Evolutionary conservation across 495 filamentous ascomycete species (phyloP), one percentile per base, ranked within the genome.

Genomic region (Thermothielavioides terrestris): DNA sequence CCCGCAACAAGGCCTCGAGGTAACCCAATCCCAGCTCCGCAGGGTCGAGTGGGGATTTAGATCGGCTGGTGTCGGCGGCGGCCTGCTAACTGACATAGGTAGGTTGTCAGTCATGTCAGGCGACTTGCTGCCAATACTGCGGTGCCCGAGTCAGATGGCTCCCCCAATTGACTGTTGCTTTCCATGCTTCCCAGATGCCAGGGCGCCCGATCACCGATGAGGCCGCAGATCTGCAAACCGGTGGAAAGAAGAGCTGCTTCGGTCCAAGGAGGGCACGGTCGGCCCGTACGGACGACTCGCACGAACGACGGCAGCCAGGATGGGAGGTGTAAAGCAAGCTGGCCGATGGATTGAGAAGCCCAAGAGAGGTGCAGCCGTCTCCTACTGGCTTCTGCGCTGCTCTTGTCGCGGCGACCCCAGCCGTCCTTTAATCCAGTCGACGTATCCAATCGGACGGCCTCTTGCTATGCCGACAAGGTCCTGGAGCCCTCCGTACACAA

Each of bases 401-500:
- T 35, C 35, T 20, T 17, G n/a, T 28, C 27, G 45, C n/a, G 25
- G n/a, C 6, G 30, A 32, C 23, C 56, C 35, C 36, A 66, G 44
- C n/a, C 40, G 50, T 12, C 47, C 52, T 44, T 78, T 61, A 20
- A 86, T 52, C 52, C 80, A 86, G 15, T 89, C 80, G 49, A 92
- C 64, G 60, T 91, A 92, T 6, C 78, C 74, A 30, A 86, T 75
- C 42, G 73, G 75, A 46, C 85, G 79, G 28, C 89, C 89, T 60
- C 78, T 82, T 22, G 75, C 58, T 18, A 77, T 22, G 15, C 58
- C 59, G 27, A 61, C 8, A 7, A 59, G 0, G 86, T 46, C 92
- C 67, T 98, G 90, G 37, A 80, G 55, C 27, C 94, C 69, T 31
- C 92, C 92, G 69, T 86, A 95, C 20, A 67, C 75, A 3, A 94